Conservation (phyloP, 306 rosid species). For the Rosa lucieae region DNA sequence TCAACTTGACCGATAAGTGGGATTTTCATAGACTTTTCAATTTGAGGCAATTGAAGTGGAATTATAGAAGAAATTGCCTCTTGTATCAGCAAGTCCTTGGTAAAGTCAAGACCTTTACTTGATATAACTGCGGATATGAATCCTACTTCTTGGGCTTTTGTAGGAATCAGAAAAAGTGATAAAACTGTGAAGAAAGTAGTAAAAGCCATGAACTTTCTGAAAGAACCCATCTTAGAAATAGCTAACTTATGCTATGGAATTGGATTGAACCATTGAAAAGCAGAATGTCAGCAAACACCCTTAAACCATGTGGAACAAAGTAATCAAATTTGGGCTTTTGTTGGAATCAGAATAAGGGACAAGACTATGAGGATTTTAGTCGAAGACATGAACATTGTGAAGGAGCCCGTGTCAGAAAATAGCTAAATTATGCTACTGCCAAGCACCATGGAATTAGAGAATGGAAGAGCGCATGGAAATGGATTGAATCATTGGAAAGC, state of each 20-base stretch:
- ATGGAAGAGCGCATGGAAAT: background rate
- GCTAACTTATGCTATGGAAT: constrained; percentile 13
- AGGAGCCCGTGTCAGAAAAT: constrained; percentile 13
- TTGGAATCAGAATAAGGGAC: background rate
- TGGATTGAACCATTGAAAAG: background rate
- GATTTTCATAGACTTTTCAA: constrained; percentile 51
- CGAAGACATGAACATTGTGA: background rate
- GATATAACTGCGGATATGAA: constrained; percentile 60
- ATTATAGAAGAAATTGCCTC: constrained; percentile 56
- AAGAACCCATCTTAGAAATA: constrained; percentile 28
- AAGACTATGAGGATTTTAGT: background rate
- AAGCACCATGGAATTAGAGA: background rate
- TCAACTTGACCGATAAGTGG: constrained; percentile 58
- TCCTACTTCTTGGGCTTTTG: constrained; percentile 51
- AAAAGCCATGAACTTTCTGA: constrained; percentile 34
- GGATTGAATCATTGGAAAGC: background rate
- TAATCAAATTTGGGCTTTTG: background rate
- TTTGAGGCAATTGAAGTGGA: constrained; percentile 58
- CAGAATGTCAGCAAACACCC: constrained; percentile 23
- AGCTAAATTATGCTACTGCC: constrained; percentile 18
- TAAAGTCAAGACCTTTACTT: constrained; percentile 69
- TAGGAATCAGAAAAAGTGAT: constrained; percentile 31
- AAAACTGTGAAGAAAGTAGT: constrained; percentile 23
- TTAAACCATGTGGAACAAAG: background rate
- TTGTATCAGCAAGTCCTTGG: constrained; percentile 64